Base-by-base conservation (phyloP, 139 green algal species). In the Coccomyxa sp. region DNA sequence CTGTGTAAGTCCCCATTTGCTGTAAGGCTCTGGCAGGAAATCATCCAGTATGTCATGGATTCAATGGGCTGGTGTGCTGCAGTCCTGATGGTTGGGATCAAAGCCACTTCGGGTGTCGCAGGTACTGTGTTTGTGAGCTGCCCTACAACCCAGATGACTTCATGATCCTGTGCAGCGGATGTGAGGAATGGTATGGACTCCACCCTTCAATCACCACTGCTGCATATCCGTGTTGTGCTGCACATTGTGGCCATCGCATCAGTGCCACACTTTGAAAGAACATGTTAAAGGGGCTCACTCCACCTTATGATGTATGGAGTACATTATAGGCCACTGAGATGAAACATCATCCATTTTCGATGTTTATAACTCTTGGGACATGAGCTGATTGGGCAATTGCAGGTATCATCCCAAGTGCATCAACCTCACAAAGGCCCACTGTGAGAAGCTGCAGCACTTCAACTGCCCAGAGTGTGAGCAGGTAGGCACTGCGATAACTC, bases 111-210 rank as follows among this genome's bases (percentile, higher is more conserved):
- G 82, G 25, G 59, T 13, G 71, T n/a, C 30, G 81, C 87, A 95
- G 90, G 77, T 97, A 94, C 91, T 97, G 94, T 86, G 74, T 78
- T 23, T 97, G 94, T 86, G 89, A 96, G 85, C 86, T 94, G 88
- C 94, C 94, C 58, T 96, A 96, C 90, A 97, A 97, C 85, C 94
- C 94, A 1, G 94, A 97, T 90, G 79, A 85, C 32, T 90, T 92
- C 67, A 97, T 97, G 93, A 85, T 97, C 0, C 81, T 91, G 83
- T 97, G 94, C 83, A 85, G 89, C 28, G 59, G 15, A 0, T 97
- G 94, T 81, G 81, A 89, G 13, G 92, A 96, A 27, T 96, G 94
- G 94, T 96, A 80, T 71, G 89, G 25, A 13, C 30, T 51, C 3
- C 38, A 11, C 38, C 38, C 38, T 51, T 51, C 7, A 7, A 51